phyloP scores from a whole-genome alignment of 495 filamentous ascomycete species.

The Achaetomiella virescens region DNA sequence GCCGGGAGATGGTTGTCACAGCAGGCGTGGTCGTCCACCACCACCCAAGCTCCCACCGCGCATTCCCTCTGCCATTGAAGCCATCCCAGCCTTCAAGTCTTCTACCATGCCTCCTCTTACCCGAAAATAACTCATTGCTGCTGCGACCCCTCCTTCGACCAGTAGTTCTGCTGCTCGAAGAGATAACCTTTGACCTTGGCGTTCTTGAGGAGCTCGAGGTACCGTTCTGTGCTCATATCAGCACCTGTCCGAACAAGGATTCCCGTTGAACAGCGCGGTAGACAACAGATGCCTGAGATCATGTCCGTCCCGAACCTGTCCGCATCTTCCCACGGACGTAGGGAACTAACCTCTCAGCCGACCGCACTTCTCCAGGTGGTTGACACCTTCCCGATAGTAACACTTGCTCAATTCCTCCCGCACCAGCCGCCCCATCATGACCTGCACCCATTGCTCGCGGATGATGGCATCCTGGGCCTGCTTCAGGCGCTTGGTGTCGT shows the following conservation, averaged over 20 bases:
- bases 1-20: neutral
- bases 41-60: neutral
- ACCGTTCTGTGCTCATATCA: constrained; percentile 60
- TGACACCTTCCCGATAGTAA: constrained; percentile 89
- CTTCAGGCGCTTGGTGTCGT: constrained; percentile 83
- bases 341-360: constrained; percentile 70
- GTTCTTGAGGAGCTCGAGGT: constrained; percentile 82
- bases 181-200: constrained; percentile 82
- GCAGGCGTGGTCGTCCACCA: neutral
- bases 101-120: neutral
- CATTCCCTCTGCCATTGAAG: neutral
- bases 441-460: constrained; percentile 93
- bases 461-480: constrained; percentile 91
- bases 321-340: neutral
- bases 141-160: constrained; percentile 41
- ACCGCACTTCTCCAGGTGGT: constrained; percentile 96
- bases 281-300: neutral
- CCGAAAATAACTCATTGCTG: neutral
- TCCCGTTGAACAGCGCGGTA: neutral
- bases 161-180: constrained; percentile 87
- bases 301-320: neutral
- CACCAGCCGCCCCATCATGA: constrained; percentile 94
- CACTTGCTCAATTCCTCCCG: constrained; percentile 94
- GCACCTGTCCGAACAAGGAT: neutral
- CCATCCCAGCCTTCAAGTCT: neutral